Evolutionary conservation across 2,329 filamentous ascomycete genomes (phyloP).

Genomic region (Trichophaea hybrida): DNA sequence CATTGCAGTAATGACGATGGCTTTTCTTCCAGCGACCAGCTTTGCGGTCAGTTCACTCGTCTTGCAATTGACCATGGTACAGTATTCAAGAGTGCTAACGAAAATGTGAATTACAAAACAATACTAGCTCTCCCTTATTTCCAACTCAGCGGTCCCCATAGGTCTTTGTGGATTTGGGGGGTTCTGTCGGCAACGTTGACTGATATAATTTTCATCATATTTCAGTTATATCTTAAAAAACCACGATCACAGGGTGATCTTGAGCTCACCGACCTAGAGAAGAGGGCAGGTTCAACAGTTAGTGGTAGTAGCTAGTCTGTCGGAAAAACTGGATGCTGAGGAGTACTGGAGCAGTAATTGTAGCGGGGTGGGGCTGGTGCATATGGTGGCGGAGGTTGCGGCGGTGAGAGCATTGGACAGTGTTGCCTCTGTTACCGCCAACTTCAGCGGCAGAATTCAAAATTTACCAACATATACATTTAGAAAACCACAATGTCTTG

Average conservation of each 20-base stretch:
- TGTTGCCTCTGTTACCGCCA: too few species aligned
- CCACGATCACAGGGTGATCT: neutral
- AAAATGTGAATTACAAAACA: neutral
- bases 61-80: neutral
- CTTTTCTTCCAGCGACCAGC: neutral
- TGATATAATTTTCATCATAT: neutral
- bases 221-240: neutral
- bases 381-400: too few species aligned
- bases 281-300: neutral
- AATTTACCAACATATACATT: too few species aligned
- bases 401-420: too few species aligned
- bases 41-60: neutral
- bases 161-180: neutral
- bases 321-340: too few species aligned
- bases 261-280: neutral
- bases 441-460: too few species aligned
- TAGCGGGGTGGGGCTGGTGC: too few species aligned
- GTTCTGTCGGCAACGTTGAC: neutral
- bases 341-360: too few species aligned
- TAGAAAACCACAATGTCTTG: too few species aligned
- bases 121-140: neutral
- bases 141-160: neutral
- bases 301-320: too few species aligned
- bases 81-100: neutral
- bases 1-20: neutral